Percentiles rank a stretch among this genome's conserved stretches.
Evolutionary conservation across 257 asterid species (phyloP).

Genomic region (Schizonepeta tenuifolia): DNA sequence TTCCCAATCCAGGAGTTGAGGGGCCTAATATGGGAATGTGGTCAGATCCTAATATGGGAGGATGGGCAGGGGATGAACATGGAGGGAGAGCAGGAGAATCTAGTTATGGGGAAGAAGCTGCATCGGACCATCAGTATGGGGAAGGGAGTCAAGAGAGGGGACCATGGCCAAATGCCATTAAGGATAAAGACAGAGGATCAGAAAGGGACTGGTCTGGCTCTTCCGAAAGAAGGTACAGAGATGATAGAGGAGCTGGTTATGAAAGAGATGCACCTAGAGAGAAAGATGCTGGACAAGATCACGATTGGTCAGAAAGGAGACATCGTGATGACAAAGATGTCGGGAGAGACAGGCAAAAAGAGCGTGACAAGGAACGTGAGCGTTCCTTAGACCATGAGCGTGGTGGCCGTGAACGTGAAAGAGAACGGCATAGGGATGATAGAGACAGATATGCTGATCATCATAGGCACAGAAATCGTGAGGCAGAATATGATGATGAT

Average conservation of each 20-base stretch:
- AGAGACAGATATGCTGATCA: slow-evolving; percentile 42
- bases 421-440: slow-evolving; percentile 46
- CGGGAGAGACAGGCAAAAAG: slow-evolving; percentile 66
- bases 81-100: slow-evolving; percentile 88
- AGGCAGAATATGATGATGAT: slow-evolving; percentile 44
- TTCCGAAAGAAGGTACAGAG: slow-evolving; percentile 76
- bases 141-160: slow-evolving; percentile 84
- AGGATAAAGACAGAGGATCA: slow-evolving; percentile 80
- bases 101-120: slow-evolving; percentile 87
- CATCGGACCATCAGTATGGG: slow-evolving; percentile 81
- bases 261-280: slow-evolving; percentile 73
- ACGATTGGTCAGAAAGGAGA: slow-evolving; percentile 85
- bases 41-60: slow-evolving; percentile 83
- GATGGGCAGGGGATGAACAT: slow-evolving; percentile 90
- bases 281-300: slow-evolving; percentile 74
- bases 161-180: slow-evolving; percentile 56
- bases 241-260: slow-evolving; percentile 69
- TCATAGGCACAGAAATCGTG: slow-evolving; percentile 46
- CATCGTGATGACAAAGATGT: slow-evolving; percentile 72
- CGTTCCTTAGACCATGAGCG: slow-evolving; percentile 58
- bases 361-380: slow-evolving; percentile 60
- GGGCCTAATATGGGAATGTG: slow-evolving; percentile 95
- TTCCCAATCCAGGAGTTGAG: slow-evolving; percentile 74
- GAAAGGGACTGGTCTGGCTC: slow-evolving; percentile 90
- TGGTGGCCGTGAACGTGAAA: slow-evolving; percentile 53